These are phyloP conservation scores for Haberlea rhodopensis DNA, from an alignment of 257 asterid genomes.

Conservation along the genomic window DNA sequence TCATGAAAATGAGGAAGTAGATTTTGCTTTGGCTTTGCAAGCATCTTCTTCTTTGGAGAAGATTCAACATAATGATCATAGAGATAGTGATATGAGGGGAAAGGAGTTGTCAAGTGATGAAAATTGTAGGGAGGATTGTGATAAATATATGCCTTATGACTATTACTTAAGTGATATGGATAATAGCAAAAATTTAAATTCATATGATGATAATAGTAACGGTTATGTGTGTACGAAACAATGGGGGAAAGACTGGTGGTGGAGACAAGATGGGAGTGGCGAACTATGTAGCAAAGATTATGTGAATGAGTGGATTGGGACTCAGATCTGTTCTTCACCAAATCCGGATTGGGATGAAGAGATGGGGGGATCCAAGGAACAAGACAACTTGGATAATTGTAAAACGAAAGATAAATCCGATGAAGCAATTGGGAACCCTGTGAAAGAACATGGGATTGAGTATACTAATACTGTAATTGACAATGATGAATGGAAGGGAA, in stretches of 20 bases:
- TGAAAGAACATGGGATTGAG: not conserved
- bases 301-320: not conserved
- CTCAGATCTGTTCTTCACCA: not conserved
- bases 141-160: not conserved
- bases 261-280: slow-evolving; percentile 1
- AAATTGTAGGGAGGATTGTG: not conserved
- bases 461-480: not conserved
- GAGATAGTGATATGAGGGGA: not conserved
- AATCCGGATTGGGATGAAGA: not conserved
- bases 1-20: slow-evolving; percentile 73
- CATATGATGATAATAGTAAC: not conserved
- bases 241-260: not conserved
- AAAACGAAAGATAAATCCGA: too few species aligned
- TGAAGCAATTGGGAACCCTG: not conserved
- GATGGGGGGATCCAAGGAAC: not conserved
- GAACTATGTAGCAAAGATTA: not conserved
- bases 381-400: not conserved
- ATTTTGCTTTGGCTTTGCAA: slow-evolving; percentile 92
- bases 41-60: slow-evolving; percentile 68
- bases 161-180: not conserved
- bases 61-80: slow-evolving; percentile 35
- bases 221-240: not conserved
- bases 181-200: not conserved
- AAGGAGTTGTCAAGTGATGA: not conserved
- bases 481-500: not conserved